Conservation (phyloP, 208 protist genomes). For the Acanthamoeba sp. region DNA sequence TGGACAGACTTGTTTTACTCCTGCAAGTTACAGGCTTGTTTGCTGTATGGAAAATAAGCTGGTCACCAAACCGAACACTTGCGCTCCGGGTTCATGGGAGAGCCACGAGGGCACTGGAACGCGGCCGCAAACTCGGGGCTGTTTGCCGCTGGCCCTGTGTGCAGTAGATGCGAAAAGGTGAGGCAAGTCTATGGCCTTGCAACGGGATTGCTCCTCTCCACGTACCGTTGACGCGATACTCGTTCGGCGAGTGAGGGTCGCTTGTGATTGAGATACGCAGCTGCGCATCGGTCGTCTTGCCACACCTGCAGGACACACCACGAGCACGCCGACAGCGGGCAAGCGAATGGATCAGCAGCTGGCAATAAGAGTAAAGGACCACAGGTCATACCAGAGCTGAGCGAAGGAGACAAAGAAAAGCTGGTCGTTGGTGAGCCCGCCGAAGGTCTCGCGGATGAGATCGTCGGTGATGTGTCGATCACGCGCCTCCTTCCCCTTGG, state of each 20-base stretch:
- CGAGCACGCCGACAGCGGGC: background rate
- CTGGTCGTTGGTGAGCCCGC: conserved; percentile 19
- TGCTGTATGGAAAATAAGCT: too few relatives aligned
- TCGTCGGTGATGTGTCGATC: conserved; percentile 17
- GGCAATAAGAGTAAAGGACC: background rate
- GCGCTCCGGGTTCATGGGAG: conserved; percentile 58
- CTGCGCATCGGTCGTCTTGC: background rate
- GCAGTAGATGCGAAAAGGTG: background rate
- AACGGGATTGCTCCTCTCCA: background rate
- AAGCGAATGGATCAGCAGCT: background rate
- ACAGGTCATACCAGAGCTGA: conserved; percentile 32
- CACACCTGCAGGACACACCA: background rate
- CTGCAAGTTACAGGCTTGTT: too few relatives aligned
- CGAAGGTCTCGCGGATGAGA: conserved; percentile 49
- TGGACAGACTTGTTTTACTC: too few relatives aligned
- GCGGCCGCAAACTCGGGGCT: conserved; percentile 55
- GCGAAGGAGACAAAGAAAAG: conserved; percentile 75
- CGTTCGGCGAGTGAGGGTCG: conserved; percentile 46
- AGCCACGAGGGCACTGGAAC: background rate
- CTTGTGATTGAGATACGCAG: background rate
- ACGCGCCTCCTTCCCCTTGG: background rate
- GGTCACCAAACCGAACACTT: conserved; percentile 66
- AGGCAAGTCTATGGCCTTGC: background rate
- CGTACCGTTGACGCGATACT: conserved; percentile 52
- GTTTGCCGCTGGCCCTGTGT: background rate